Conservation (phyloP, 1,284 basidiomycete species). For the Kalmanozyma brasiliensis region DNA sequence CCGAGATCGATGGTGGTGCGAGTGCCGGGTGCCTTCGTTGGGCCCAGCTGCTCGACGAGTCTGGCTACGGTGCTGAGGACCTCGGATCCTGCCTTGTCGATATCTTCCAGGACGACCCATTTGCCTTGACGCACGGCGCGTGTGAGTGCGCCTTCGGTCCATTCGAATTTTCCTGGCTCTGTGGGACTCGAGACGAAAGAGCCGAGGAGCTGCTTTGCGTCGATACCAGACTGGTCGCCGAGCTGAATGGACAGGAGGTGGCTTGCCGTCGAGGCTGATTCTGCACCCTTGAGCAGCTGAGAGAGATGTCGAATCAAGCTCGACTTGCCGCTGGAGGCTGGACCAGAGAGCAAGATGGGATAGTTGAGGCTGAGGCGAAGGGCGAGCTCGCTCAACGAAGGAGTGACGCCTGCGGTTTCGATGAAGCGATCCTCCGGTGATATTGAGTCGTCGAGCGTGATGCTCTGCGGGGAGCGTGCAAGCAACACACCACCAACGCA, state of each 20-base stretch:
- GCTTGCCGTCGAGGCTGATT: constrained; percentile 11
- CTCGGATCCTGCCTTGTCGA: constrained; percentile 73
- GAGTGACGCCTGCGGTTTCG: constrained; percentile 75
- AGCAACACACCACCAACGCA: constrained; percentile 56
- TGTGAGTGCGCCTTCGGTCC: constrained; percentile 93
- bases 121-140: constrained; percentile 88
- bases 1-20: constrained; percentile 73
- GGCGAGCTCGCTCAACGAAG: constrained; percentile 76
- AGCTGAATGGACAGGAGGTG: constrained; percentile 87
- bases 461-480: constrained; percentile 9
- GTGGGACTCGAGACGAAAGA: constrained; percentile 90
- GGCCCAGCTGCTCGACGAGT: constrained; percentile 80
- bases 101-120: constrained; percentile 94
- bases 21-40: constrained; percentile 78
- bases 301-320: constrained; percentile 80
- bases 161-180: constrained; percentile 89
- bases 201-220: constrained; percentile 91
- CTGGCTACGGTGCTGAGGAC: constrained; percentile 60
- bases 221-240: constrained; percentile 73
- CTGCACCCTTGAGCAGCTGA: constrained; percentile 27
- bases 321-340: constrained; percentile 90
- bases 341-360: constrained; percentile 85
- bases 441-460: neutral
- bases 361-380: constrained; percentile 76
- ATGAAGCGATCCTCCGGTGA: constrained; percentile 68